These are phyloP conservation scores for Vitis rotundifolia DNA, from an alignment of 164 flowering plant species.

Conservation along the genomic window DNA sequence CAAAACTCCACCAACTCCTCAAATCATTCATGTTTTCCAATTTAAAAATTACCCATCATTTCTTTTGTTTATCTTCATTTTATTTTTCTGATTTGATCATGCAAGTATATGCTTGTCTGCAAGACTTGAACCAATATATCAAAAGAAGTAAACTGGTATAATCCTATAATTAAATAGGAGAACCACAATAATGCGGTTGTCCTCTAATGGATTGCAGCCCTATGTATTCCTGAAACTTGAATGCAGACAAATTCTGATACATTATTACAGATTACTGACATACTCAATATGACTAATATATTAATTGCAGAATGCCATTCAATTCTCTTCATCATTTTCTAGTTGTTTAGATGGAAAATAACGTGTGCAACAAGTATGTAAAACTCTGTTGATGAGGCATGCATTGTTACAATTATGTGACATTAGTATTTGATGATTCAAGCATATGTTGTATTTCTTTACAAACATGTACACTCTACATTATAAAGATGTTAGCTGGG, in stretches of 20 bases:
- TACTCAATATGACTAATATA: not conserved
- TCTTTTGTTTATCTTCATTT: not conserved
- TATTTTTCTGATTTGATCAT: not conserved
- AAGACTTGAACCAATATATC: not conserved
- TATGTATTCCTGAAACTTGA: constrained; percentile 9
- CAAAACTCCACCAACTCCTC: constrained; percentile 14
- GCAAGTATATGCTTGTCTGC: not conserved
- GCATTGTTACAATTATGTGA: no score
- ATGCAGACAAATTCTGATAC: constrained; percentile 15
- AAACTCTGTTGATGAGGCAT: no score
- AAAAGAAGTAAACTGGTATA: constrained; percentile 2
- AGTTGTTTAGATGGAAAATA: not conserved
- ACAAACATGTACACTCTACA: no score
- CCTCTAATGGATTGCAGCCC: constrained; percentile 3
- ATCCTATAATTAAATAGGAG: constrained; percentile 22
- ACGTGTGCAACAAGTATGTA: not conserved
- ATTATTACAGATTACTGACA: constrained; percentile 2
- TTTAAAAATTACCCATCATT: constrained; percentile 1
- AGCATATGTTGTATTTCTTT: no score
- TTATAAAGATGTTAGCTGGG: no score
- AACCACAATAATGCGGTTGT: constrained; percentile 34
- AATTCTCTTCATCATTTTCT: not conserved
- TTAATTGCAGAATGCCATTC: not conserved
- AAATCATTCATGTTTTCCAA: not conserved
- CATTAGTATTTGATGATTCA: no score